Percentiles rank a stretch among this genome's conserved stretches.
Conservation (phyloP, 2,329 filamentous ascomycete species). For the Whalleya microplaca region DNA sequence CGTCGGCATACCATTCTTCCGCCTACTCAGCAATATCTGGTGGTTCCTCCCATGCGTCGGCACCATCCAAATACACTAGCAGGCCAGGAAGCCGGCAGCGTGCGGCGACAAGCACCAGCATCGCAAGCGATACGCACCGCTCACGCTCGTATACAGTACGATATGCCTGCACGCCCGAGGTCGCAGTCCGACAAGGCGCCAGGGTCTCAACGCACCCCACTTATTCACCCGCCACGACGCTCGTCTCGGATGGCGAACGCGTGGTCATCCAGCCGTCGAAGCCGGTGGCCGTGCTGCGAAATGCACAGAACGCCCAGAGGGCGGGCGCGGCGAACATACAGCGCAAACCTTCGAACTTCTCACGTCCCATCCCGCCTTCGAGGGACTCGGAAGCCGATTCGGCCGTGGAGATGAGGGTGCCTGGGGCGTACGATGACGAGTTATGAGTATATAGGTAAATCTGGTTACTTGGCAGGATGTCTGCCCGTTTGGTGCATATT, state of each 20-base stretch:
- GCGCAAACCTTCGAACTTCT: slow-evolving; percentile 32
- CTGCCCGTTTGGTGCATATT: too few species aligned
- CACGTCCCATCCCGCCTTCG: slow-evolving; percentile 25
- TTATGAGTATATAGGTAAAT: background rate
- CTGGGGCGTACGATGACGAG: slow-evolving; percentile 12
- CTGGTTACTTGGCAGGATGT: background rate
- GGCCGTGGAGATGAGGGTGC: slow-evolving; percentile 18
- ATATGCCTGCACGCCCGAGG: slow-evolving; percentile 33
- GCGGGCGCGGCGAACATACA: slow-evolving; percentile 1
- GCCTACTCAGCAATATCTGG: slow-evolving; percentile 1
- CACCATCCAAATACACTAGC: background rate
- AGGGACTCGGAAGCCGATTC: slow-evolving; percentile 10
- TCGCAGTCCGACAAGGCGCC: slow-evolving; percentile 33
- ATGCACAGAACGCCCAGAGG: slow-evolving; percentile 16
- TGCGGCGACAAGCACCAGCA: slow-evolving; percentile 31
- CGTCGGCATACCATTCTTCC: slow-evolving; percentile 10
- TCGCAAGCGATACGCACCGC: slow-evolving; percentile 28
- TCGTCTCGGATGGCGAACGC: background rate
- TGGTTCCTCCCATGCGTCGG: slow-evolving; percentile 5
- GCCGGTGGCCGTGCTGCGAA: slow-evolving; percentile 18
- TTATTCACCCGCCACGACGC: slow-evolving; percentile 16
- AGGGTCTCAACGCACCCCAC: slow-evolving; percentile 31
- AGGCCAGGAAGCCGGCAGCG: slow-evolving; percentile 5
- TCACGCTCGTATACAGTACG: slow-evolving; percentile 33
- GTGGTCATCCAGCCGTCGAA: slow-evolving; percentile 15